Percentiles rank a stretch among this genome's conserved stretches.
Conservation (phyloP, 1,284 basidiomycete genomes). For the Sparassis latifolia region DNA sequence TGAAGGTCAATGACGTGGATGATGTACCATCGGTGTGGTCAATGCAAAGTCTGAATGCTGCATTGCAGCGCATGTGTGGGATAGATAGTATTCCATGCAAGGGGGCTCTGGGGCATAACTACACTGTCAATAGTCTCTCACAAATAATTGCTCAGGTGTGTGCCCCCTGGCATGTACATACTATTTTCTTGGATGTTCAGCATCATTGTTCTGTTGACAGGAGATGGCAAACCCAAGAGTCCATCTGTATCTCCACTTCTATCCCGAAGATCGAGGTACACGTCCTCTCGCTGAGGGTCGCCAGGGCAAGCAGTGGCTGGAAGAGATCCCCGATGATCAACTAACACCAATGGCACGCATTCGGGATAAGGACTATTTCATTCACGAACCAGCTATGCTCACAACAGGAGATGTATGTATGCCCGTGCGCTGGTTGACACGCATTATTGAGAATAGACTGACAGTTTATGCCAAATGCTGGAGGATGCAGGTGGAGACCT, state of each 20-base stretch:
- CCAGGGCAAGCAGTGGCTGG: slow-evolving; percentile 24
- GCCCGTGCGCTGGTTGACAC: slow-evolving; percentile 27
- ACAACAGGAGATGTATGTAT: slow-evolving; percentile 15
- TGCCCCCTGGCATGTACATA: no score
- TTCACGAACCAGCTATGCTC: slow-evolving; percentile 25
- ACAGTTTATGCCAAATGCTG: slow-evolving; percentile 4
- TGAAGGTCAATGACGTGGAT: slow-evolving; percentile 4
- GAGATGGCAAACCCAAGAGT: slow-evolving; percentile 26
- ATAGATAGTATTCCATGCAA: slow-evolving; percentile 4
- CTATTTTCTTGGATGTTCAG: background rate
- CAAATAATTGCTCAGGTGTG: slow-evolving; percentile 8
- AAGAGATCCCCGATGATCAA: slow-evolving; percentile 15
- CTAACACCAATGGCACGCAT: slow-evolving; percentile 26
- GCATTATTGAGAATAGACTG: slow-evolving; percentile 5
- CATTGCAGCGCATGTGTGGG: slow-evolving; percentile 3
- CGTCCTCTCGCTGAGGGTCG: slow-evolving; percentile 15
- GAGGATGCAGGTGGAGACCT: slow-evolving; percentile 1
- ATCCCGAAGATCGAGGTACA: slow-evolving; percentile 24
- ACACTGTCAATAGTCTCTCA: slow-evolving; percentile 4
- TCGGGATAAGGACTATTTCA: slow-evolving; percentile 23
- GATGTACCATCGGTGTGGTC: slow-evolving; percentile 4
- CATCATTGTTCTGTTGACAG: slow-evolving; percentile 10
- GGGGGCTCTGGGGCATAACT: slow-evolving; percentile 5
- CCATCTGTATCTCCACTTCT: slow-evolving; percentile 20
- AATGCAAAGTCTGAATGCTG: slow-evolving; percentile 3